Conservation (phyloP, 805 yeast genomes). For the Yarrowia sp. region DNA sequence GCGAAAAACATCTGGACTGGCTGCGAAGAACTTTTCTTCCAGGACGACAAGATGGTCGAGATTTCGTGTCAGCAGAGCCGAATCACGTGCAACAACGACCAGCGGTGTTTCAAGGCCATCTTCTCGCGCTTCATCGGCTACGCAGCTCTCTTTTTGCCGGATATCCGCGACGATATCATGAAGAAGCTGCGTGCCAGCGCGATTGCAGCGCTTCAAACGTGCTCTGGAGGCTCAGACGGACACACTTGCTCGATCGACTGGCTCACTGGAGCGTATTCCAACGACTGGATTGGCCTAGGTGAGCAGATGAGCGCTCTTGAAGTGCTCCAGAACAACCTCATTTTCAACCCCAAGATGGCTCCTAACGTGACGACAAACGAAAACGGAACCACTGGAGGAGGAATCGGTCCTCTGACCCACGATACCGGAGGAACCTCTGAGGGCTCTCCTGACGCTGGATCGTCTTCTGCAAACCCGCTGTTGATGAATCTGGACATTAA, state of each 20-base stretch:
- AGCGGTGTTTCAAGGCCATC: slow-evolving; percentile 71
- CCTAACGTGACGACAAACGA: slow-evolving; percentile 9
- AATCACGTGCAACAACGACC: slow-evolving; percentile 63
- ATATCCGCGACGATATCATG: slow-evolving; percentile 49
- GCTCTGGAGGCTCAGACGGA: slow-evolving; percentile 78
- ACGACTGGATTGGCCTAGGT: slow-evolving; percentile 73
- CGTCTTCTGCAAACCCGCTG: slow-evolving; percentile 36
- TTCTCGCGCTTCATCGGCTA: slow-evolving; percentile 63
- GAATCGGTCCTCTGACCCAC: slow-evolving; percentile 54
- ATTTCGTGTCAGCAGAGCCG: slow-evolving; percentile 62
- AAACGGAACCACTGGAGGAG: slow-evolving; percentile 39
- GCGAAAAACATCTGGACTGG: slow-evolving; percentile 48
- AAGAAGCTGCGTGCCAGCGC: slow-evolving; percentile 53
- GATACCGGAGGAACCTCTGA: slow-evolving; percentile 64
- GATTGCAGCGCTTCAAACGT: slow-evolving; percentile 68
- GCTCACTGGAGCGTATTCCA: slow-evolving; percentile 42
- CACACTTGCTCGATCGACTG: slow-evolving; percentile 81
- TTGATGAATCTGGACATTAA: slow-evolving; percentile 43
- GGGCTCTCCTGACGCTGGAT: slow-evolving; percentile 42
- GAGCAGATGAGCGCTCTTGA: slow-evolving; percentile 83
- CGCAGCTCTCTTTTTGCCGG: slow-evolving; percentile 60
- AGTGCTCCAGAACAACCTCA: slow-evolving; percentile 49
- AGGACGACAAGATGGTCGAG: slow-evolving; percentile 58
- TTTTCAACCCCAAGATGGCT: slow-evolving; percentile 39
- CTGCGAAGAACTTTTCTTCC: slow-evolving; percentile 48